These are phyloP conservation scores for Sungouiozyma intestinalis DNA, from an alignment of 805 yeast species.

Conservation along the genomic window DNA sequence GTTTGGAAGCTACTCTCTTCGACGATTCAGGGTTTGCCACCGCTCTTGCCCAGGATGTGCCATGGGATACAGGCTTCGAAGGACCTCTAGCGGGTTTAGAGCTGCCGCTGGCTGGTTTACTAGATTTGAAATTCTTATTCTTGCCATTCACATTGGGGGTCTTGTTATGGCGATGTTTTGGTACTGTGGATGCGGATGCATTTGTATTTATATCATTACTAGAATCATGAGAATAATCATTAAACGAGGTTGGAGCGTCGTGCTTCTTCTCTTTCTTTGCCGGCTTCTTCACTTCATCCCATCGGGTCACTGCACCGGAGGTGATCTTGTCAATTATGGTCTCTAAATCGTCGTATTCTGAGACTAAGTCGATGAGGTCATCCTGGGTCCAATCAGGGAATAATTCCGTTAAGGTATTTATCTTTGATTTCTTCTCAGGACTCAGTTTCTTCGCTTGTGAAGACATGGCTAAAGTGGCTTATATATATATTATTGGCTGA, in stretches of 20 bases:
- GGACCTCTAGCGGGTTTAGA: constrained; percentile 19
- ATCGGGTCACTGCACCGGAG: constrained; percentile 78
- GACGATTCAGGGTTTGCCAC: neutral
- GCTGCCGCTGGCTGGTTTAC: neutral
- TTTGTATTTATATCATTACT: constrained; percentile 1
- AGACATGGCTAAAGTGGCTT: neutral
- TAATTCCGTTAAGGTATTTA: constrained; percentile 59
- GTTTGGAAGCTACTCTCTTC: neutral
- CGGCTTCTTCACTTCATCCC: constrained; percentile 81
- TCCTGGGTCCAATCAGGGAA: constrained; percentile 91
- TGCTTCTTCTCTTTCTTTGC: constrained; percentile 43
- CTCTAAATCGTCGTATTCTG: constrained; percentile 68
- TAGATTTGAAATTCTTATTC: neutral
- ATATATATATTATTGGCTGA: neutral
- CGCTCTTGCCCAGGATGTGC: constrained; percentile 30
- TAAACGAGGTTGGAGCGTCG: constrained; percentile 4
- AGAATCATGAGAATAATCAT: neutral
- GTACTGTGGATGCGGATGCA: neutral
- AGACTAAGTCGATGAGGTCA: constrained; percentile 64
- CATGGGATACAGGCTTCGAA: constrained; percentile 18
- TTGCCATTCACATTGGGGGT: neutral
- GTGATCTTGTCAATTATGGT: constrained; percentile 77
- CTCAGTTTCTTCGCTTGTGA: constrained; percentile 10
- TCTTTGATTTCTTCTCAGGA: constrained; percentile 30
- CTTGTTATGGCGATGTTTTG: neutral